Base-by-base conservation (phyloP, 306 rosid species). In the Trifolium dubium region DNA sequence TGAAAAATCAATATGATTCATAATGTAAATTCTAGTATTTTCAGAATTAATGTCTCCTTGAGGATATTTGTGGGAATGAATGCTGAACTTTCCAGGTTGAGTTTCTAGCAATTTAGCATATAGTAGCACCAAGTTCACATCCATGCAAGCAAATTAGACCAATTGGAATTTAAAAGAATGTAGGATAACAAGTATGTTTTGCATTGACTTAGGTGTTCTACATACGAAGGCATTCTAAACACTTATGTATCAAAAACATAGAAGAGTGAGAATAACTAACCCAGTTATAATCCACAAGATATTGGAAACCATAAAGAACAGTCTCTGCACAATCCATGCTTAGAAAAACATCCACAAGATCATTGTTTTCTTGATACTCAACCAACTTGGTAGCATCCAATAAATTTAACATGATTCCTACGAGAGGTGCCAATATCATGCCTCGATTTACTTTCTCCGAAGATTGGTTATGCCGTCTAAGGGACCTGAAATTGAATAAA, bases 351-450 rank as follows among this genome's bases (percentile, higher is more conserved):
- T 87, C 91, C 75, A 90, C 84, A 47, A 94, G 88, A 83, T 89
- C 89, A 83, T 87, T 94, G 74, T 67, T 82, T 67, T 88, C 90
- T 64, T n/a, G 71, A 79, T 71, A 71, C 72, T 87, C 86, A 80
- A 73, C 81, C 74, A 84, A 78, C 61, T 81, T 85, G 64, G 87
- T 80, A 39, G 96, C 90, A 78, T 90, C 90, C 91, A 89, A 81
- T 81, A 94, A 77, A 81, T 94, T 94, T 80, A 87, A 86, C 71
- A 94, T 89, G 71, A 92, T 94, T 35, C 99, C 97, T 0, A 88
- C 86, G 23, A 94, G 87, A 75, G 99, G 99, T 67, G 96, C 98
- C 87, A 94, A 76, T 71, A 94, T 85, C 99, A 94, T 92, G 87
- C 96, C 92, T 64, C 93, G 83, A 71, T 88, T 91, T 73, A 89